A percentile compares a stretch with the other conserved stretches of the same genome.
Conservation (phyloP, 768 basidiomycete species). For the Suillus brevipes region DNA sequence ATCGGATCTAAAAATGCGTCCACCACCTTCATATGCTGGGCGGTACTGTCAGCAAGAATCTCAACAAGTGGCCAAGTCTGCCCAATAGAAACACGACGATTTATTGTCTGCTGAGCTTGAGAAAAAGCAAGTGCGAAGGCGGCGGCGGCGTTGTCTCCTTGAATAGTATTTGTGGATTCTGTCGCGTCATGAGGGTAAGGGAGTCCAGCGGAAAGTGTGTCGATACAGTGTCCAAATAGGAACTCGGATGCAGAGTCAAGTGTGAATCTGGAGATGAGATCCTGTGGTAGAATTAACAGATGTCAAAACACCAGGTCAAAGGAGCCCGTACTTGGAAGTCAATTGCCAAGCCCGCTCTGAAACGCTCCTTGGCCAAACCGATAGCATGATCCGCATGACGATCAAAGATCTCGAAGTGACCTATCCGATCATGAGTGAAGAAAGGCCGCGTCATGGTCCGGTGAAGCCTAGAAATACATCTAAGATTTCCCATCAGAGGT, state of each 20-base stretch:
- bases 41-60: slow-evolving; percentile 33
- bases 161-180: slow-evolving; percentile 2
- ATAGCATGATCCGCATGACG: slow-evolving; percentile 52
- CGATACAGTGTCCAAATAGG: slow-evolving; percentile 46
- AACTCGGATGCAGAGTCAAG: slow-evolving; percentile 57
- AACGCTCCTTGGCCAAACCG: slow-evolving; percentile 42
- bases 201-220: slow-evolving; percentile 38
- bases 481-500: not conserved
- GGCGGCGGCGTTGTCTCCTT: slow-evolving; percentile 17
- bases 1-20: slow-evolving; percentile 42
- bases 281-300: slow-evolving; percentile 25
- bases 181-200: slow-evolving; percentile 38
- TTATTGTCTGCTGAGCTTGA: slow-evolving; percentile 33
- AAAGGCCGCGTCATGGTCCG: slow-evolving; percentile 70
- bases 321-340: slow-evolving; percentile 53
- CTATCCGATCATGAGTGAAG: slow-evolving; percentile 61
- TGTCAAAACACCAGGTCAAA: not conserved
- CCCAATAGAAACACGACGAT: slow-evolving; percentile 31
- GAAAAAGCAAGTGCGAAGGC: slow-evolving; percentile 37
- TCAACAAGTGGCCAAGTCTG: slow-evolving; percentile 43
- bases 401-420: slow-evolving; percentile 63
- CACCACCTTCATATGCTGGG: slow-evolving; percentile 38
- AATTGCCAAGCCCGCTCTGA: slow-evolving; percentile 48
- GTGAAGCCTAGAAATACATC: slow-evolving; percentile 48
- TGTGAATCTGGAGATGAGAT: slow-evolving; percentile 47